phyloP scores from a whole-genome alignment of 2,329 filamentous ascomycete genomes.

The Dothistroma pini region DNA sequence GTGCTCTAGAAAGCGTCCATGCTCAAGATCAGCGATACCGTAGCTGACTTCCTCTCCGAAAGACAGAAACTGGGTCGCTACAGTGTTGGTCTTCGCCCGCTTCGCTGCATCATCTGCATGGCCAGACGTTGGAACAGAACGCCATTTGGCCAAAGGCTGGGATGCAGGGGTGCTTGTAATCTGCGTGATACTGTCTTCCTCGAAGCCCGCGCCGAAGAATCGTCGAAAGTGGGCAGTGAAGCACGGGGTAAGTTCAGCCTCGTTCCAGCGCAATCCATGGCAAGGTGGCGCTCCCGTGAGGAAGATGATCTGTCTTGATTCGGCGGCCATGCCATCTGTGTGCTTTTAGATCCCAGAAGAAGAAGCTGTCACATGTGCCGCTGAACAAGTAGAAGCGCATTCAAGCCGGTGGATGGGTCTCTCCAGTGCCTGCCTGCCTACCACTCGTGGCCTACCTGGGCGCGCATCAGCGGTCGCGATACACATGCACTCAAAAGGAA shows the following conservation, averaged over 20 bases:
- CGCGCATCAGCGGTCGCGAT: no score
- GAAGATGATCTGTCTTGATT: conserved; percentile 40
- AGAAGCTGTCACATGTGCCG: background rate
- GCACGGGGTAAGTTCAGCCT: conserved; percentile 47
- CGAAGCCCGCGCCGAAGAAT: conserved; percentile 19
- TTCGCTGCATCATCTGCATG: background rate
- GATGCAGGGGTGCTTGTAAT: conserved; percentile 7
- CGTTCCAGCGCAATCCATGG: conserved; percentile 53
- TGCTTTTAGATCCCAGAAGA: background rate
- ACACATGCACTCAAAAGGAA: no score
- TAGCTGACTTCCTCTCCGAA: conserved; percentile 15
- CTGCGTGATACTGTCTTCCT: conserved; percentile 8
- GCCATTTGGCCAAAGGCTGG: conserved; percentile 27
- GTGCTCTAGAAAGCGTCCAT: conserved; percentile 69
- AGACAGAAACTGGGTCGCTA: conserved; percentile 30
- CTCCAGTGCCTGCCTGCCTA: no score
- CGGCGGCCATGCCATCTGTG: background rate
- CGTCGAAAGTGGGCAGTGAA: conserved; percentile 36
- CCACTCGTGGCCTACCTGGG: no score
- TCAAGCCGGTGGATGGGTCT: no score
- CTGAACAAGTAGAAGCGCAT: background rate
- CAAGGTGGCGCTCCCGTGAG: conserved; percentile 60
- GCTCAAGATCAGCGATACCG: conserved; percentile 25
- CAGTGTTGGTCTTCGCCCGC: background rate
- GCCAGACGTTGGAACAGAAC: conserved; percentile 17